Percentiles rank a stretch among this genome's conserved stretches.
Conservation (phyloP, 2,329 filamentous ascomycete species). For the Ceratocystis colombiana region DNA sequence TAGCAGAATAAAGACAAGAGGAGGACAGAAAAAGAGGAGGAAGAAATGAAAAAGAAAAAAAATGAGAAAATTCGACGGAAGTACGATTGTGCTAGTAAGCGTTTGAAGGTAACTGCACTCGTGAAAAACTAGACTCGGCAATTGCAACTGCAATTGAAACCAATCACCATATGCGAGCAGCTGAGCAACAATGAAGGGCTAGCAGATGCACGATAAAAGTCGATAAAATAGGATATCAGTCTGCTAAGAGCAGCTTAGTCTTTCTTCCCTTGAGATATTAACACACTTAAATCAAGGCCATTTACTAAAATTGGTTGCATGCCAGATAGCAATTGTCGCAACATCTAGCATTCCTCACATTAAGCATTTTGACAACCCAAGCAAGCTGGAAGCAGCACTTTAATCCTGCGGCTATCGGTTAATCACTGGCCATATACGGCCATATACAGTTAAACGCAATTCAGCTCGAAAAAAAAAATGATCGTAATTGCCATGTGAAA, state of each 20-base stretch:
- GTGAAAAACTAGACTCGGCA: background rate
- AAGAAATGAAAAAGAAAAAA: background rate
- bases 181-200: background rate
- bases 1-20: background rate
- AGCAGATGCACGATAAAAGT: too few species aligned
- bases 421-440: background rate
- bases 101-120: background rate
- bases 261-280: background rate
- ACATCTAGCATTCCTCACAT: background rate
- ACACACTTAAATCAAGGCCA: background rate
- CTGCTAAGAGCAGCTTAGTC: background rate
- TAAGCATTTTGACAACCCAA: too few species aligned
- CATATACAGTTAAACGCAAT: background rate
- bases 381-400: too few species aligned
- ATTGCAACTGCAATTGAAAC: slow-evolving; percentile 1
- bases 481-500: slow-evolving; percentile 8
- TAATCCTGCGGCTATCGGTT: background rate
- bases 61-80: background rate
- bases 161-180: background rate
- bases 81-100: background rate
- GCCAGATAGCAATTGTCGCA: background rate
- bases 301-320: background rate
- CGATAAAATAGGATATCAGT: background rate
- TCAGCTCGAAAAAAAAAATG: background rate
- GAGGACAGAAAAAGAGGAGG: background rate